Conservation (phyloP, 805 yeast species). For the Starmerella asiatica region DNA sequence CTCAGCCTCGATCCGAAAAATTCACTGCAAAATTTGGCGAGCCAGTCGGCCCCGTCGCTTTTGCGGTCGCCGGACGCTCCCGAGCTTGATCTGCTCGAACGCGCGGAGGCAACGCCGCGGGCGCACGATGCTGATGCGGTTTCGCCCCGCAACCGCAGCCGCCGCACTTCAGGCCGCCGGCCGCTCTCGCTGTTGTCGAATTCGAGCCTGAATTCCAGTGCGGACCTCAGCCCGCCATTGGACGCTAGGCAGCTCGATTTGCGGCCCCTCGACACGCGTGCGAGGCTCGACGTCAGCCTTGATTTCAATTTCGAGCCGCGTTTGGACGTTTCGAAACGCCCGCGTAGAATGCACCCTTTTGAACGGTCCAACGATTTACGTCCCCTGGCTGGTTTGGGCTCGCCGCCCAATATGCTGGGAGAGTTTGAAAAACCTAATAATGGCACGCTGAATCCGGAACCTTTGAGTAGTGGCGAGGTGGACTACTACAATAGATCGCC, state of each 20-base stretch:
- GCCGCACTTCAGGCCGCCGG: conserved; percentile 12
- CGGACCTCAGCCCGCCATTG: conserved; percentile 8
- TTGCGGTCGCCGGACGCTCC: neutral
- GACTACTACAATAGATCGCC: too few relatives aligned
- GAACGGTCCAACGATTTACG: neutral
- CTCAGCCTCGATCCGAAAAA: neutral
- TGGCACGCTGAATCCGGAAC: neutral
- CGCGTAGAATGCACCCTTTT: neutral
- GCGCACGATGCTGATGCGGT: neutral
- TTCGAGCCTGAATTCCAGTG: conserved; percentile 13
- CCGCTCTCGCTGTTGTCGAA: conserved; percentile 13
- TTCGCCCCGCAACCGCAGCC: conserved; percentile 4
- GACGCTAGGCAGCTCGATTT: too few relatives aligned
- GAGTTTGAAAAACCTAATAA: neutral
- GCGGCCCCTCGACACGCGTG: too few relatives aligned
- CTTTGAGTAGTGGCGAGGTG: too few relatives aligned
- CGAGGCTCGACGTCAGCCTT: neutral
- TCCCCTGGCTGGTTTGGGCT: neutral
- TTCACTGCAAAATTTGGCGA: neutral
- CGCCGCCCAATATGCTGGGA: neutral
- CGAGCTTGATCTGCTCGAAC: conserved; percentile 6
- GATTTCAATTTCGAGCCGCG: neutral
- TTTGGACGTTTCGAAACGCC: neutral
- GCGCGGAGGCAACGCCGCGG: conserved; percentile 12
- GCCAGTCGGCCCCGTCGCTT: neutral